Conservation (phyloP, 805 yeast genomes). For the Candida vaughaniae region DNA sequence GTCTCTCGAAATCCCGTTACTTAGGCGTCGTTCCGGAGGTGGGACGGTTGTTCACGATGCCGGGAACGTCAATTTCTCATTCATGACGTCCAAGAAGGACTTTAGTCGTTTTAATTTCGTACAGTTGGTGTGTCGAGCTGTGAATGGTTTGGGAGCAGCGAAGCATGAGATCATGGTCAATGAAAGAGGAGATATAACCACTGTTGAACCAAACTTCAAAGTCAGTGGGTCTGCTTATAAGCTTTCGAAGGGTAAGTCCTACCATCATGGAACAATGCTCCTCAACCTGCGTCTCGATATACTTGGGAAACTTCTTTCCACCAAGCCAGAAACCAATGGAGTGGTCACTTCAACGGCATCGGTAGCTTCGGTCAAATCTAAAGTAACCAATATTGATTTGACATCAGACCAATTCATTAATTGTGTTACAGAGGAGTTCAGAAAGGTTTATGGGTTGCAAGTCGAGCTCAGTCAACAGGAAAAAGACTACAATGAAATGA, state of each 20-base stretch:
- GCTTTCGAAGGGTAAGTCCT: constrained; percentile 73
- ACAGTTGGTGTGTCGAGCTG: constrained; percentile 36
- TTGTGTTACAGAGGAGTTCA: constrained; percentile 42
- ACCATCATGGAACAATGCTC: constrained; percentile 97
- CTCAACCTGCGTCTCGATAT: constrained; percentile 61
- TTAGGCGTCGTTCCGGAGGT: constrained; percentile 88
- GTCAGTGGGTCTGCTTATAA: constrained; percentile 94
- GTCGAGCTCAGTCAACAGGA: constrained; percentile 15
- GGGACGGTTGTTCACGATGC: constrained; percentile 95
- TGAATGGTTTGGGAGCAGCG: constrained; percentile 19
- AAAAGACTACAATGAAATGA: constrained; percentile 29
- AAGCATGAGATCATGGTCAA: constrained; percentile 49
- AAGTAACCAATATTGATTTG: constrained; percentile 66
- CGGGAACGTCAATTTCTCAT: constrained; percentile 87
- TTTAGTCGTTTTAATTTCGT: constrained; percentile 64
- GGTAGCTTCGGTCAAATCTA: constrained; percentile 77
- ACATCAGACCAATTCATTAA: constrained; percentile 45
- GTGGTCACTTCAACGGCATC: constrained; percentile 46
- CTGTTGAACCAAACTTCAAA: constrained; percentile 43
- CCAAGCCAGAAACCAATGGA: constrained; percentile 41
- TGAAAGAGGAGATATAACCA: constrained; percentile 76
- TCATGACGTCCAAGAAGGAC: constrained; percentile 62
- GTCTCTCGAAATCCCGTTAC: constrained; percentile 54
- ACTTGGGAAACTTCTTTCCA: constrained; percentile 57
- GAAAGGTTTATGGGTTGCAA: constrained; percentile 23